Evolutionary conservation across 2,329 filamentous ascomycete species (phyloP).

Genomic region (Fusarium nygamai): DNA sequence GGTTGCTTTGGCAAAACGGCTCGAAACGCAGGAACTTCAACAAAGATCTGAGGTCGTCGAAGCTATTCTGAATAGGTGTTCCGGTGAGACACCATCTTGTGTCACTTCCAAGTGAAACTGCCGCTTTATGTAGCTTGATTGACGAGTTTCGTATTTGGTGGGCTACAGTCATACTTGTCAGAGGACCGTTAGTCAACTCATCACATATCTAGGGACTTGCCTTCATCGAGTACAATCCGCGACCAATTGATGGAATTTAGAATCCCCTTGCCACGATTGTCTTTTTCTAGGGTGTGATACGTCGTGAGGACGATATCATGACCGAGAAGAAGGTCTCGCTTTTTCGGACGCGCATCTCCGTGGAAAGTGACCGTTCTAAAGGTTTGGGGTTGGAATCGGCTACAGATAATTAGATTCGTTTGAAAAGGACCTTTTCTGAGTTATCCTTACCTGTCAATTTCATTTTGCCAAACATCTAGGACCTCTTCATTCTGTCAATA

Average conservation of each 20-base stretch:
- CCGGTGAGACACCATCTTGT: background rate
- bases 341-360: background rate
- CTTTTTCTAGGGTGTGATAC: background rate
- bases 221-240: background rate
- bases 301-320: background rate
- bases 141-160: slow-evolving; percentile 1
- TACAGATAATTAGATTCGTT: no score
- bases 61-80: background rate
- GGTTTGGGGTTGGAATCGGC: rapidly evolving
- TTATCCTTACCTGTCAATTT: background rate
- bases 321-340: rapidly evolving
- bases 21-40: background rate
- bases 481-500: background rate
- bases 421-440: no score
- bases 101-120: rapidly evolving
- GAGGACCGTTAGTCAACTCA: rapidly evolving
- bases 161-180: rapidly evolving
- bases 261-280: rapidly evolving
- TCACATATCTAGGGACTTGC: rapidly evolving
- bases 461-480: slow-evolving; percentile 2
- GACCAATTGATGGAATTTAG: background rate
- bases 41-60: background rate
- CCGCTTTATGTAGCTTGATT: rapidly evolving
- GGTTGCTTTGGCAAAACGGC: rapidly evolving
- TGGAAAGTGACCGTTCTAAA: background rate